A percentile compares a stretch with the other conserved stretches of the same genome.
phyloP scores from a whole-genome alignment of 176 grass and related monocot genomes.

The Stipa capillata region DNA sequence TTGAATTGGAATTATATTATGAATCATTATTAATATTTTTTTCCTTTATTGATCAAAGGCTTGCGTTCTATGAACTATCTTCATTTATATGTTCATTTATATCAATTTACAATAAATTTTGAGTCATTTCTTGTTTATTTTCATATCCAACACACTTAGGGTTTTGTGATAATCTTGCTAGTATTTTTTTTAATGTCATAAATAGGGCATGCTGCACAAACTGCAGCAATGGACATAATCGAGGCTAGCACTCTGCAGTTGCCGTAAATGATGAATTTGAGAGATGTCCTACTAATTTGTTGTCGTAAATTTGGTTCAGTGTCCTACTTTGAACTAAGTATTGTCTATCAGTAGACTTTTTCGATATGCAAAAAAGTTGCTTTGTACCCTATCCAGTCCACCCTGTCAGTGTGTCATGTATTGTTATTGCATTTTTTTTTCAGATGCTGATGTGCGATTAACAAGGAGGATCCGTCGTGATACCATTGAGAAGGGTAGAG shows the following conservation, averaged over 20 bases:
- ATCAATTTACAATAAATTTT: not conserved
- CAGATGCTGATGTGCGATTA: conserved; percentile 40
- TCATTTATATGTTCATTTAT: not conserved
- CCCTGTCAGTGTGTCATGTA: not conserved
- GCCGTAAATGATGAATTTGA: not conserved
- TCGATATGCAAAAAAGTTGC: not conserved
- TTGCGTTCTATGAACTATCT: not conserved
- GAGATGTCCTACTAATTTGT: not conserved
- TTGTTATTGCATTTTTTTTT: conserved; percentile 19
- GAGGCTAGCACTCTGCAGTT: not conserved
- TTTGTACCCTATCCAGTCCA: conserved; percentile 8
- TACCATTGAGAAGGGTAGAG: conserved; percentile 76
- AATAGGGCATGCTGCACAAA: not conserved
- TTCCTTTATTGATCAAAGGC: not conserved
- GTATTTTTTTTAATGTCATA: not conserved
- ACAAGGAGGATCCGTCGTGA: conserved; percentile 32
- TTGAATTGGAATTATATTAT: not conserved
- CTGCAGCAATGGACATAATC: not conserved
- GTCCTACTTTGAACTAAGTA: not conserved
- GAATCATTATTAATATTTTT: not conserved
- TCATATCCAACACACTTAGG: not conserved
- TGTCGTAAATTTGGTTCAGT: not conserved
- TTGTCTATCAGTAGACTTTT: not conserved
- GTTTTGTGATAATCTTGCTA: not conserved
- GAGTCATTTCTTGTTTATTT: not conserved